A percentile compares a stretch with the other conserved stretches of the same genome.
These are phyloP conservation scores for Eucalyptus melliodora DNA, from an alignment of 345 rosid species.

Conservation along the genomic window DNA sequence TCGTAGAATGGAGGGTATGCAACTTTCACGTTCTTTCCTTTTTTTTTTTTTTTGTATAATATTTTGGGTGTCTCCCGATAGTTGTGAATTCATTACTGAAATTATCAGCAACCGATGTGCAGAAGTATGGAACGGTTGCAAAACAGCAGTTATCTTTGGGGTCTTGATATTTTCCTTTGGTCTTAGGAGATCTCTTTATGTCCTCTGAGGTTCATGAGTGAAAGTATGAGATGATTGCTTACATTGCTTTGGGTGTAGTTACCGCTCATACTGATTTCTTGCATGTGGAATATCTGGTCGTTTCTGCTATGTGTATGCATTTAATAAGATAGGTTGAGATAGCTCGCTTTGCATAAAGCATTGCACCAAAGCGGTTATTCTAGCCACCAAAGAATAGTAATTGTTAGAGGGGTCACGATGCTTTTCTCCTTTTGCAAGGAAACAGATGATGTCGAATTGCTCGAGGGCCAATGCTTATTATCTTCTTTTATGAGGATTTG, in stretches of 20 bases:
- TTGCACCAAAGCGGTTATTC: not conserved
- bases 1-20: constrained; percentile 84
- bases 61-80: not conserved
- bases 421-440: not conserved
- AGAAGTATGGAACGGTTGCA: not conserved
- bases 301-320: not conserved
- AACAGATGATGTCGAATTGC: not conserved
- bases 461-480: not conserved
- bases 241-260: not conserved
- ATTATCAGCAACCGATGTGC: not conserved
- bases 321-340: not conserved
- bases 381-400: not conserved
- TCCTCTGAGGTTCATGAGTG: not conserved
- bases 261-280: not conserved
- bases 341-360: not conserved
- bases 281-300: not conserved
- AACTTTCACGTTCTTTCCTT: not conserved
- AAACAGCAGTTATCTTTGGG: not conserved
- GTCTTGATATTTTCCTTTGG: not conserved
- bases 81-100: not conserved
- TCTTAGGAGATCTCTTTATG: not conserved
- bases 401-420: not conserved
- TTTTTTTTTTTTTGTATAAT: not conserved
- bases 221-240: not conserved
- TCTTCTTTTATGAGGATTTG: not conserved